A percentile compares a stretch with the other conserved stretches of the same genome.
Evolutionary conservation across 1,284 basidiomycete species (phyloP).

Genomic region (Trichosporon ovoides): DNA sequence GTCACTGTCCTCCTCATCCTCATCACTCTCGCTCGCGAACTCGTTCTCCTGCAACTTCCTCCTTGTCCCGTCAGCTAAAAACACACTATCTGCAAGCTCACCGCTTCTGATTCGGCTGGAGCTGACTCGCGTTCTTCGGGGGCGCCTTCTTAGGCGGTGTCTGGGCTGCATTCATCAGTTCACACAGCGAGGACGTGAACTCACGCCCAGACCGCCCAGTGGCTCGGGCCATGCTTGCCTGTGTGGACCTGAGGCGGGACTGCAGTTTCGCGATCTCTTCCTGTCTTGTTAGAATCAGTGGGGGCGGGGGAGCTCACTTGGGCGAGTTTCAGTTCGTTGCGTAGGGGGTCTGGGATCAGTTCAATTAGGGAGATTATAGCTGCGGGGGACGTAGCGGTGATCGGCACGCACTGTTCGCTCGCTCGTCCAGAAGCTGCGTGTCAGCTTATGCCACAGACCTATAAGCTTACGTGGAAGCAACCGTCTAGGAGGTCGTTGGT

Average conservation of each 20-base stretch:
- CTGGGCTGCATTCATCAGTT: background rate
- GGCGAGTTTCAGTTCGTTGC: background rate
- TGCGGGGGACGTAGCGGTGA: too few relatives aligned
- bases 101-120: conserved; percentile 20
- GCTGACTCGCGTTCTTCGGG: conserved; percentile 12
- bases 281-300: background rate
- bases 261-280: conserved; percentile 8
- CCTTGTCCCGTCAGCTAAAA: conserved; percentile 7
- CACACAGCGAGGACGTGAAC: background rate
- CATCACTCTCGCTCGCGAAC: conserved; percentile 15
- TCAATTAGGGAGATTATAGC: too few relatives aligned
- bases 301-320: background rate
- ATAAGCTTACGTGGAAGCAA: conserved; percentile 6
- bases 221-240: conserved; percentile 8
- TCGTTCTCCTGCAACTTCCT: conserved; percentile 16
- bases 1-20: conserved; percentile 3
- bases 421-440: background rate
- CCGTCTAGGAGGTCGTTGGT: conserved; percentile 4
- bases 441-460: background rate
- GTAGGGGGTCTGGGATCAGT: background rate
- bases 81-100: background rate
- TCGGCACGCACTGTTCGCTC: background rate
- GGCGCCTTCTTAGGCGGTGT: conserved; percentile 8
- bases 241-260: conserved; percentile 3
- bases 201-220: conserved; percentile 3